Conservation (phyloP, 306 rosid genomes). For the Castanospermum australe region DNA sequence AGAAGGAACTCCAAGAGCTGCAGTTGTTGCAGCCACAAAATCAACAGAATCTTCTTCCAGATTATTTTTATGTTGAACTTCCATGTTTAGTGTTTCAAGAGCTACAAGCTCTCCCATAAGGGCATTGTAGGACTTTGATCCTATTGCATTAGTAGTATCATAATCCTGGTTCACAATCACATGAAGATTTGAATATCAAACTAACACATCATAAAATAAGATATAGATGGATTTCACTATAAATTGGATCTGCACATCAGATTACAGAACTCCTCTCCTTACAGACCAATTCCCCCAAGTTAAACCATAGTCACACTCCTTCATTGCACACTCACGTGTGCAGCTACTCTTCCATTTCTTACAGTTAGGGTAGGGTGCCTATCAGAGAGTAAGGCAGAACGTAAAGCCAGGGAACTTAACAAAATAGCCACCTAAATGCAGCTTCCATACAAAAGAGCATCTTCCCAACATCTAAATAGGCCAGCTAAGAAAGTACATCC, state of each 20-base stretch:
- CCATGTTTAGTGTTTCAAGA: constrained; percentile 71
- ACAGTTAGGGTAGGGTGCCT: no score
- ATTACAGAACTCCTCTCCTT: neutral
- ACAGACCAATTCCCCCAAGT: no score
- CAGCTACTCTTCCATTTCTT: no score
- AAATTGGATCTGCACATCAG: neutral
- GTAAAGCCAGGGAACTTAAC: neutral
- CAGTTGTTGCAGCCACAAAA: constrained; percentile 98
- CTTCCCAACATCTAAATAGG: neutral
- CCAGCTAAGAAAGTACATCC: neutral
- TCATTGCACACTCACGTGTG: no score
- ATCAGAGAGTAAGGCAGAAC: neutral
- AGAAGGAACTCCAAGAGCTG: constrained; percentile 95
- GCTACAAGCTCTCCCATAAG: constrained; percentile 94
- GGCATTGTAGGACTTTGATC: constrained; percentile 86
- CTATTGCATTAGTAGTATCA: constrained; percentile 74
- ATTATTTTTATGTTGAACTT: constrained; percentile 38
- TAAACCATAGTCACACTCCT: no score
- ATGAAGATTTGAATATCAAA: constrained; percentile 28
- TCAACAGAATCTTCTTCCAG: constrained; percentile 88
- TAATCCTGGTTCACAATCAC: constrained; percentile 57
- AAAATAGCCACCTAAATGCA: neutral
- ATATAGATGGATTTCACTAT: neutral
- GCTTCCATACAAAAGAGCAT: neutral
- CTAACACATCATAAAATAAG: constrained; percentile 22